Base-by-base conservation (phyloP, 768 basidiomycete genomes). In the Cyclocybe cylindracea region DNA sequence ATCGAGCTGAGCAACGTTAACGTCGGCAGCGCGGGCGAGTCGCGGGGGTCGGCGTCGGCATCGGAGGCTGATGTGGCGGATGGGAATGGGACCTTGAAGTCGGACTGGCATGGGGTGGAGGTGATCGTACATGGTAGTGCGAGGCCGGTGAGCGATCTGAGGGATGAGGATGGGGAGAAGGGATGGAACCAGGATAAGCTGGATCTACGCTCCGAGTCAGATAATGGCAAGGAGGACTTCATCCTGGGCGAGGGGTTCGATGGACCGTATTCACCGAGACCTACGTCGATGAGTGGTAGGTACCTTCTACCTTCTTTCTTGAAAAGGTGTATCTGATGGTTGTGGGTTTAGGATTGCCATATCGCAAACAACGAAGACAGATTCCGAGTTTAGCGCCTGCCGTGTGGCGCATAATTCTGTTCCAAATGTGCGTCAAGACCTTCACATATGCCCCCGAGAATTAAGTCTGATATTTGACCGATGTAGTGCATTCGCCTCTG, bases 341-440 rank as follows among this genome's bases (percentile, higher is more conserved):
- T 16, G 32, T 18, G 53, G 39, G 13, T 43, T 35, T 47, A 55
- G 59, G 54, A 42, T 31, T 53, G 14, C 54, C 55, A 1, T 56
- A 44, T 32, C 46, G 59, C 37, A 66, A 57, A 44, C 50, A 53
- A 13, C 64, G 58, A 43, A 67, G 59, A 36, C 63, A 60, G 19
- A 63, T 63, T 40, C 68, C 69, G 2, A 70, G 60, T 43, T 66
- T 82, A 18, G 60, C 70, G 3, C 71, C 76, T 13, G 66, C 73
- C 7, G 75, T 85, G 19, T 80, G 78, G 76, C 70, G 76, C 33
- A 62, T 85, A 4, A 72, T 86, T 40, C 46, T 78, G 31, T 85
- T 85, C 57, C 84, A 86, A 65, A 59, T 82, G 79, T 82, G 65
- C 43, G 74, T 19, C 18, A 4, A 29, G 18, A 10, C 41, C 19